A percentile compares a stretch with the other conserved stretches of the same genome.
Conservation (phyloP, 495 filamentous ascomycete genomes). For the Neurospora africana region DNA sequence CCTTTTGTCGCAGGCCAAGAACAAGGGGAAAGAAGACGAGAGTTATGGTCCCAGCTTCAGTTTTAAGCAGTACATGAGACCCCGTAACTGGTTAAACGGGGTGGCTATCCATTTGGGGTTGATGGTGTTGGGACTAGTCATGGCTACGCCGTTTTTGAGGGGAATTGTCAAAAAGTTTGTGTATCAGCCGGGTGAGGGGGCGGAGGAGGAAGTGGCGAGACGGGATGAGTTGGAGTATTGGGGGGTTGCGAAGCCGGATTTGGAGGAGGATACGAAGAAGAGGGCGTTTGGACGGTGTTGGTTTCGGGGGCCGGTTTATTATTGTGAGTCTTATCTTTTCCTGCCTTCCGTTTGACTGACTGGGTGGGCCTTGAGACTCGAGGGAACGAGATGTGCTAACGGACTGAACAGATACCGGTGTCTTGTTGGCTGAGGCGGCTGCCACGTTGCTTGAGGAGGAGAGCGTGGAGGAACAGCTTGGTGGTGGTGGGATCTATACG, state of each 20-base stretch:
- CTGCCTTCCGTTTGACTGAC: too few species aligned
- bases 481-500: slow-evolving; percentile 61
- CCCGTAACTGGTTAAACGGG: slow-evolving; percentile 49
- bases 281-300: slow-evolving; percentile 48
- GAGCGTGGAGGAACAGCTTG: slow-evolving; percentile 38
- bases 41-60: slow-evolving; percentile 66
- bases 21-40: slow-evolving; percentile 10
- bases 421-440: slow-evolving; percentile 59
- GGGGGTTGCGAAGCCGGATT: slow-evolving; percentile 54
- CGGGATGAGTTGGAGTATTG: slow-evolving; percentile 55
- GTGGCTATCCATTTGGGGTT: slow-evolving; percentile 47
- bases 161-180: slow-evolving; percentile 30
- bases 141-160: slow-evolving; percentile 36
- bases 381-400: slow-evolving; percentile 8
- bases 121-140: slow-evolving; percentile 36
- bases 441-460: slow-evolving; percentile 53
- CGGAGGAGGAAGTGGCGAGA: slow-evolving; percentile 42
- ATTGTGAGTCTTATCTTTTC: slow-evolving; percentile 28
- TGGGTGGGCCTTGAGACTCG: neutral
- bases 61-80: slow-evolving; percentile 57
- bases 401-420: slow-evolving; percentile 46
- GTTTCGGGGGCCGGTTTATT: slow-evolving; percentile 55
- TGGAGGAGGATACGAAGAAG: slow-evolving; percentile 26
- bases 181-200: slow-evolving; percentile 58
- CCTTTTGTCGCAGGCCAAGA: slow-evolving; percentile 44